Base-by-base conservation (phyloP, 495 filamentous ascomycete genomes). In the Rhypophila decipiens region DNA sequence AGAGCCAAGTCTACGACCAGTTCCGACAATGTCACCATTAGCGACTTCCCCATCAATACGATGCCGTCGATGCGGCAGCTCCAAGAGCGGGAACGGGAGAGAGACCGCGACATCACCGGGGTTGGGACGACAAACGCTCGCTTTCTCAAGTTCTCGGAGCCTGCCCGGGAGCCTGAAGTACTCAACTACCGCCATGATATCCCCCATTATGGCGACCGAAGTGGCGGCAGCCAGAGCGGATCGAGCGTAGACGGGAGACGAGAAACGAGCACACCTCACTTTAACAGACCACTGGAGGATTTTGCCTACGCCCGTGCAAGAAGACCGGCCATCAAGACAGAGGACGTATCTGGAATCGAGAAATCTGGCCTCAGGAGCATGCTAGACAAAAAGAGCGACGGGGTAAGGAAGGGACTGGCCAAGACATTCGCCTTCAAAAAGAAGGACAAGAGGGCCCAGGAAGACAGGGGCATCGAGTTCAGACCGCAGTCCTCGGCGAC, bases 301-400 rank as follows among this genome's bases (percentile, higher is more conserved):
- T 67, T 61, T 18, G 67, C 63, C 18, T 71, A 67, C 49, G 73
- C 66, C 44, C 67, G 60, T 39, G 71, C 64, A 3, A 55, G 67
- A 29, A 68, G 71, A 40, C 70, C 70, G 0, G 63, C 64, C 12
- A 58, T 72, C 45, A 63, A 63, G 44, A 68, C 74, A 7, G 73
- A 75, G 19, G 69, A 71, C 15, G 62, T 70, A 8, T 72, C 70
- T 1, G 72, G 70, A 20, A 76, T 76, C 51, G 73, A 78, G 50
- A 71, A 74, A 47, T 75, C 73, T 2, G 67, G 69, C 1, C 67
- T 77, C 39, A 61, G 74, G 24, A 69, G 63, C 40, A 62, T 61
- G 7, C 60, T 79, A 54, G 74, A 79, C 55, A 76, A 72, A 64
- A 75, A 71, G 52, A 78, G 74, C 49, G 70, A 74, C 34, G 66